Conservation (phyloP, 73 alveolate species). For the Durusdinium trenchii region DNA sequence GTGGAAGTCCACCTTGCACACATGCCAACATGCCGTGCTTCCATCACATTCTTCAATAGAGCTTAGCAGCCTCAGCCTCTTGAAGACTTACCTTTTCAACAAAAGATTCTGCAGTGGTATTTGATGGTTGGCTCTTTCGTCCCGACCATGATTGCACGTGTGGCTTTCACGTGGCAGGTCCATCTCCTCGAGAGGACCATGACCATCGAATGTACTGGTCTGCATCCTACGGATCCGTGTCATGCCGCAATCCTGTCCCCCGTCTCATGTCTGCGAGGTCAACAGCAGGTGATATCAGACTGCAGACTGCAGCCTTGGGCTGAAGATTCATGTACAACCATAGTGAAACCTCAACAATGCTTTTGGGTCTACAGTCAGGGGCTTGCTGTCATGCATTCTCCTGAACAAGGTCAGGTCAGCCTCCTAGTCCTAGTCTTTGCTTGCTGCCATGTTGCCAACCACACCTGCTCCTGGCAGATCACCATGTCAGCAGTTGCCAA, state of each 20-base stretch:
- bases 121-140: no score
- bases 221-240: background rate
- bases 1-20: background rate
- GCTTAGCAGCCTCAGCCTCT: background rate
- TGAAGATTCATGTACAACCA: background rate
- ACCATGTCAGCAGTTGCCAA: no score
- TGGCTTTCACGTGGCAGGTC: conserved; percentile 36
- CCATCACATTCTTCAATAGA: background rate
- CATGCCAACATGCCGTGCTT: background rate
- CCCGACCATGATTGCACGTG: no score
- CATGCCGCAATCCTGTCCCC: background rate
- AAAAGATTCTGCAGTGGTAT: background rate
- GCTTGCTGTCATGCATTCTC: no score
- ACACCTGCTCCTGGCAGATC: no score
- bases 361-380: background rate
- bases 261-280: background rate
- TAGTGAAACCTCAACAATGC: background rate
- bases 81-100: background rate
- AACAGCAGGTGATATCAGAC: background rate
- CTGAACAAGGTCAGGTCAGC: no score
- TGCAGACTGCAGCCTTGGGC: no score
- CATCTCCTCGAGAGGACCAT: conserved; percentile 68
- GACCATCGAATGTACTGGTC: conserved; percentile 84
- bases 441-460: no score
- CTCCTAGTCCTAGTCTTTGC: no score